Evolutionary conservation across 2,329 filamentous ascomycete species (phyloP).

Genomic region (Periconia macrospinosa): DNA sequence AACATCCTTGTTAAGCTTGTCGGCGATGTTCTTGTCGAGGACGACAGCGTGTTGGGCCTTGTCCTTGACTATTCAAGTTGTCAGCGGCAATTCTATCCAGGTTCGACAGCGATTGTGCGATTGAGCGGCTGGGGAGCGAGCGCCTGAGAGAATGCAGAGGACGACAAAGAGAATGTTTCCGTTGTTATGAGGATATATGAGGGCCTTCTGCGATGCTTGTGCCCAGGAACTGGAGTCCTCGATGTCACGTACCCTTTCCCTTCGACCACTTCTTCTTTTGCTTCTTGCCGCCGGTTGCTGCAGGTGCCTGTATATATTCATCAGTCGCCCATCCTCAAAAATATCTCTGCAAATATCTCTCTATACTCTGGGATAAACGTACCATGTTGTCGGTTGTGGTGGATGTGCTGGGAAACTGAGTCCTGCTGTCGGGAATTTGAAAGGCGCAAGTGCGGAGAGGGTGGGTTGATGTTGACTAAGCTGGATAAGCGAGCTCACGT

Average conservation of each 20-base stretch:
- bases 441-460: constrained; percentile 25
- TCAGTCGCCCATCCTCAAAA: not conserved
- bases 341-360: not conserved
- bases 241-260: constrained; percentile 57
- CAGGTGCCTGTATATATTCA: constrained; percentile 47
- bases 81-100: constrained; percentile 23
- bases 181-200: not conserved
- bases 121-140: not conserved
- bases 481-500: constrained; percentile 26
- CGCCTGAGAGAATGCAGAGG: not conserved
- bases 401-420: constrained; percentile 30
- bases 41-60: constrained; percentile 99
- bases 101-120: not conserved
- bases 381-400: constrained; percentile 49
- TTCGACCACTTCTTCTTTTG: constrained; percentile 82
- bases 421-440: constrained; percentile 17
- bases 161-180: not conserved
- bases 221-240: constrained; percentile 5
- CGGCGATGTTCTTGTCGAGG: constrained; percentile 95
- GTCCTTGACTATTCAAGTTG: constrained; percentile 83
- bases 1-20: constrained; percentile 99
- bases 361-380: constrained; percentile 15
- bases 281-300: constrained; percentile 72
- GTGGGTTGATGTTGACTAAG: constrained; percentile 15
- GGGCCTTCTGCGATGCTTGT: constrained; percentile 1